Evolutionary conservation across 2,329 filamentous ascomycete species (phyloP).

Genomic region (Akanthomyces uredinophilus): DNA sequence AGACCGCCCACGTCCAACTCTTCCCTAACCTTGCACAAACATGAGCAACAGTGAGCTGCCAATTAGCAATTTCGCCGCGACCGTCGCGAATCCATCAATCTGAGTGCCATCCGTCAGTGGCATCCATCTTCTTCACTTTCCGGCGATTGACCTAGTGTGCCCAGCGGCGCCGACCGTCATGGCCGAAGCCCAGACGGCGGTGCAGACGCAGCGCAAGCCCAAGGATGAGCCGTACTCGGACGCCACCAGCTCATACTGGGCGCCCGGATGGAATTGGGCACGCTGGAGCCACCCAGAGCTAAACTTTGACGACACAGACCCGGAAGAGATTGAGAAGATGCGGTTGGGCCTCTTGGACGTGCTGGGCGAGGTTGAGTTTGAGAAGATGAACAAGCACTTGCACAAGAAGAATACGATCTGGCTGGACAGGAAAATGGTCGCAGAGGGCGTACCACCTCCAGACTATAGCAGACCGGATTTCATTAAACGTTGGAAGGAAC

Average conservation of each 20-base stretch:
- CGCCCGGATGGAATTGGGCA: slow-evolving; percentile 19
- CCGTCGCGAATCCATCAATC: background rate
- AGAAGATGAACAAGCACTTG: slow-evolving; percentile 6
- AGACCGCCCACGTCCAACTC: background rate
- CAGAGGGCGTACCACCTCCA: background rate
- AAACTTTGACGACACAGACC: slow-evolving; percentile 11
- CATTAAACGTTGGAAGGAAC: slow-evolving; percentile 14
- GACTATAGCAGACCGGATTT: slow-evolving; percentile 14
- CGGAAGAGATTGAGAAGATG: slow-evolving; percentile 18
- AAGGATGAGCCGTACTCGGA: slow-evolving; percentile 17
- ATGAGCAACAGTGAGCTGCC: background rate
- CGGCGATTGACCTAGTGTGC: background rate
- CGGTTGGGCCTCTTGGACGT: slow-evolving; percentile 16
- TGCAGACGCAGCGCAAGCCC: background rate
- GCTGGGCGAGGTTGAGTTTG: slow-evolving; percentile 17
- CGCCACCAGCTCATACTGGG: slow-evolving; percentile 20
- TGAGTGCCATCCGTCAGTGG: background rate
- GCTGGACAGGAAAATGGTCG: slow-evolving; percentile 6
- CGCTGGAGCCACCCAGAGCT: slow-evolving; percentile 16
- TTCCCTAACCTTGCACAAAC: background rate
- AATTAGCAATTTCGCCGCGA: background rate
- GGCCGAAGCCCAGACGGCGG: background rate
- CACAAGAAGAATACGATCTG: background rate
- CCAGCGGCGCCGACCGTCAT: background rate
- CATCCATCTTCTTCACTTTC: background rate